Evolutionary conservation across 768 basidiomycete genomes (phyloP), one percentile per base, ranked within the genome.

Genomic region (Terana coerulea): DNA sequence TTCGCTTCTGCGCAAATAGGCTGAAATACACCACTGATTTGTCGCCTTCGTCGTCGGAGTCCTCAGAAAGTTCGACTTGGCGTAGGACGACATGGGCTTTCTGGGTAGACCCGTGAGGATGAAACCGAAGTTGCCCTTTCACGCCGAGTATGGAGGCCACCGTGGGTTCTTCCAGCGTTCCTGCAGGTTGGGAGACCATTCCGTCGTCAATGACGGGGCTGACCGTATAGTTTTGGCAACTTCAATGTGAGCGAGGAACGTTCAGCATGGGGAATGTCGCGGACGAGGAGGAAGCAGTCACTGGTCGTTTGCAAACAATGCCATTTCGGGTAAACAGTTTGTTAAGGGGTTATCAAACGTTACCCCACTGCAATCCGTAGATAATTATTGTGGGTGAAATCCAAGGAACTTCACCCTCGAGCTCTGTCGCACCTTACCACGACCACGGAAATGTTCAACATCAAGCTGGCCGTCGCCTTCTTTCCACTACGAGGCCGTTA

Each of bases 71-170:
- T 55, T 74, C 74, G 56, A 83, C 83, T 66, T 84, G 83, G 70
- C 79, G 75, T 37, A 88, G 66, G 57, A 86, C 70, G 57, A 84
- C 74, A 67, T 88, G 86, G 24, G 86, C 75, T 64, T 86, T 87
- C 60, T 83, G 81, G 49, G 74, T 80, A 56, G 77, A 75, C 22
- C 80, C 77, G 75, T 86, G 84, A 56, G 75, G 78, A 56, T 81
- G 77, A 68, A 88, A 77, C 60, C 83, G 84, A 60, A 87, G 69
- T 44, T 70, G 62, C 34, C 78, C 79, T 66, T 80, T 79, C 62
- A 87, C 69, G 54, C 83, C 84, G 48, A 88, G 75, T 53, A 83
- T 59, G 39, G 84, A 77, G 34, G 77, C 65, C 60, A 79, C 74
- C 60, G 64, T 65, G 61, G 64, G 64, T 56, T 62, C 54, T 41